Evolutionary conservation across 1,284 basidiomycete genomes (phyloP).

Genomic region (Papiliotrema laurentii): DNA sequence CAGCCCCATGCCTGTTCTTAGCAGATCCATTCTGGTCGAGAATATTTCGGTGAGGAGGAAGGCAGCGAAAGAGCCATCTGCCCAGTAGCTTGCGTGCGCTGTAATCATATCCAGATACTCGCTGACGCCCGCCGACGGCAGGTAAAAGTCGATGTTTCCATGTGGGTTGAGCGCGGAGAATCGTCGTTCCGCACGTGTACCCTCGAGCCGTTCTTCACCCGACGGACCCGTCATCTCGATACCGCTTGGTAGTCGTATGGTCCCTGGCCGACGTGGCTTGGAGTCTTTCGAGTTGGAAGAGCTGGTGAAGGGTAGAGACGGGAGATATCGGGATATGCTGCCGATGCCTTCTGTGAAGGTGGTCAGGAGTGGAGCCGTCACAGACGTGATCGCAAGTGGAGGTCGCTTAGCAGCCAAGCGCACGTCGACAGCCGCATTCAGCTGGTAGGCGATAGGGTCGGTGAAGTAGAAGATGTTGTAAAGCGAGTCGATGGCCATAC

Average conservation of each 20-base stretch:
- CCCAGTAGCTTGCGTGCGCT: slow-evolving; percentile 46
- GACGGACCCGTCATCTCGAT: slow-evolving; percentile 43
- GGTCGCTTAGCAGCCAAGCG: slow-evolving; percentile 43
- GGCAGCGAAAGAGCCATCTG: slow-evolving; percentile 41
- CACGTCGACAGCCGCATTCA: slow-evolving; percentile 45
- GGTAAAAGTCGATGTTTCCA: slow-evolving; percentile 46
- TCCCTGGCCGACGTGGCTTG: slow-evolving; percentile 31
- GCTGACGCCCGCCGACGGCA: slow-evolving; percentile 43
- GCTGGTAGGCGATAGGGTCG: slow-evolving; percentile 52
- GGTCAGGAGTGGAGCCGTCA: slow-evolving; percentile 47
- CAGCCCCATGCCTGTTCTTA: slow-evolving; percentile 39
- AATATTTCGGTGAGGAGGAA: slow-evolving; percentile 47
- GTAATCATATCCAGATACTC: slow-evolving; percentile 48
- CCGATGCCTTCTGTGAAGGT: slow-evolving; percentile 34
- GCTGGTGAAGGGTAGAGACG: slow-evolving; percentile 19
- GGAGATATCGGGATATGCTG: slow-evolving; percentile 38
- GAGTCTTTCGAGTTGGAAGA: slow-evolving; percentile 9
- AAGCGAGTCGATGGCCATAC: slow-evolving; percentile 52
- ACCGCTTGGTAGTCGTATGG: slow-evolving; percentile 37
- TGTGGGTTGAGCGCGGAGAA: slow-evolving; percentile 49
- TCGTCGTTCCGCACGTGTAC: slow-evolving; percentile 41
- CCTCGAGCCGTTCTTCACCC: slow-evolving; percentile 39
- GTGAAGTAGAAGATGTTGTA: slow-evolving; percentile 55
- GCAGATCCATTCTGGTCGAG: slow-evolving; percentile 35
- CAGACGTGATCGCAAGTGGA: slow-evolving; percentile 50